Percentiles rank a stretch among this genome's conserved stretches.
These are phyloP conservation scores for Ceratobasidium sp. DNA, from an alignment of 1,284 basidiomycete genomes.

Conservation along the genomic window DNA sequence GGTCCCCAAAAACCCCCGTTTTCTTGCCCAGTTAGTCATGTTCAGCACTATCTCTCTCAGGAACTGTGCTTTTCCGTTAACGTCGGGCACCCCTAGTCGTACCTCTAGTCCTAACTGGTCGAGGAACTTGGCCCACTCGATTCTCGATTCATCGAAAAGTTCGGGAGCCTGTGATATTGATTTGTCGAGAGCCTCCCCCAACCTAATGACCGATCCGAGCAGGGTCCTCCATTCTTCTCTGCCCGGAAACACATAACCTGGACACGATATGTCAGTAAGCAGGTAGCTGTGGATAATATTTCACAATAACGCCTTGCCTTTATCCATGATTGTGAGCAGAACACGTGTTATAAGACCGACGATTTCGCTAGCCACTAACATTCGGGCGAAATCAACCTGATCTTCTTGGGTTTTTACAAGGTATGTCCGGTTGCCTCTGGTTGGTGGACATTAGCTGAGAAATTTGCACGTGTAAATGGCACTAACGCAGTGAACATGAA, in stretches of 20 bases:
- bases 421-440: background rate
- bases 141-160: background rate
- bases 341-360: background rate
- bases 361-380: background rate
- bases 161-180: background rate
- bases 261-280: background rate
- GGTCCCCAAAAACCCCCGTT: background rate
- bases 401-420: background rate
- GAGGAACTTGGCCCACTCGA: constrained; percentile 4
- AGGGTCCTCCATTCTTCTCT: background rate
- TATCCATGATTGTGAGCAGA: background rate
- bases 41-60: background rate
- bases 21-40: background rate
- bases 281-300: background rate
- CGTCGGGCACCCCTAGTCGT: background rate
- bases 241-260: background rate
- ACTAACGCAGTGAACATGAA: background rate
- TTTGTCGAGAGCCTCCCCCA: background rate
- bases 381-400: background rate
- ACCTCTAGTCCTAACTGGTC: background rate
- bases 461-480: background rate
- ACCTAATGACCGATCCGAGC: background rate
- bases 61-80: background rate
- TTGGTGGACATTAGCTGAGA: background rate
- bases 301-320: background rate